Base-by-base conservation (phyloP, 2,329 filamentous ascomycete species). In the Paramyrothecium sp. region DNA sequence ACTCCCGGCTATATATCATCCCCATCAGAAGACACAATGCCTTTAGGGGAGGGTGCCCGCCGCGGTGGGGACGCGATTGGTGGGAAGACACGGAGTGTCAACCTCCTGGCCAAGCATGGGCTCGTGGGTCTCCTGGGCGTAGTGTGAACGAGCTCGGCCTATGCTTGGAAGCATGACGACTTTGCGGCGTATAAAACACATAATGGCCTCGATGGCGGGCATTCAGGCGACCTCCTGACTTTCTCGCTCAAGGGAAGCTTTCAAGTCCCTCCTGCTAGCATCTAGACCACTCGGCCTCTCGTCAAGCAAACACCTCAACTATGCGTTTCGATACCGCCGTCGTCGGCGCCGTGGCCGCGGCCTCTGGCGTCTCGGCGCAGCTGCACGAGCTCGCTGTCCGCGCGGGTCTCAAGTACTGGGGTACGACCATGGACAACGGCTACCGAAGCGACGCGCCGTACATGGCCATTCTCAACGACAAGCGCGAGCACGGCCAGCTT, bases 351-450 rank as follows among this genome's bases (percentile, higher is more conserved):
- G 61, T 67, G 20, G n/a, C 66, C 64, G 65, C 64, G 57, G 56
- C 63, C 56, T 60, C 59, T 61, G 59, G 65, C 4, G 65, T 60
- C 53, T 67, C 67, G 52, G 66, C 66, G 30, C 67, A 70, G 66
- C 78, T 87, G 19, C 74, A 85, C 66, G 71, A 78, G 60, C 76
- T 85, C 26, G 84, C 85, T 51, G 76, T 80, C 58, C 77, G 77
- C 54, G 81, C 82, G 46, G 85, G 84, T 20, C 76, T 83, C 60
- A 67, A 79, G 60, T 89, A 88, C 73, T 89, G 89, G 55, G 87
- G 87, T 55, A 83, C 84, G 1, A 86, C 87, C 1, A 84, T 85
- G 47, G 84, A 89, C 67, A 87, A 88, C 57, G 67, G 69, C 2
- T 80, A 83, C 60, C 68, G 84, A 38, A 75, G 72, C 49, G 83